A percentile compares a stretch with the other conserved stretches of the same genome.
Conservation (phyloP, 352 stramenopile genomes). For the Globisporangium paroecandrum region DNA sequence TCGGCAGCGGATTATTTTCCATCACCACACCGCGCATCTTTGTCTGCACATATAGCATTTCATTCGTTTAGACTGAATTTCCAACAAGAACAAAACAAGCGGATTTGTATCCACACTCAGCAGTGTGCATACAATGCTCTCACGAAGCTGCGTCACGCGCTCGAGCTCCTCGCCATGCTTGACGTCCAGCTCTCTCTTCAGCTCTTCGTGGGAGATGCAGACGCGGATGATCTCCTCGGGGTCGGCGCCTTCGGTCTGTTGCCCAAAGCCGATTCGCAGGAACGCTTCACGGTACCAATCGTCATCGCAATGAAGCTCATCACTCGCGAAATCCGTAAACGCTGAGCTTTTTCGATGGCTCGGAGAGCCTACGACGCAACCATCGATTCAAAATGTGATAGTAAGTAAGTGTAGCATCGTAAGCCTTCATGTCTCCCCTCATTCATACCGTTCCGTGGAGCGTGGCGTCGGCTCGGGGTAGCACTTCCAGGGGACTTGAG, state of each 20-base stretch:
- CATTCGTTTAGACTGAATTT: neutral
- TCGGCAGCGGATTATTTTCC: constrained; percentile 58
- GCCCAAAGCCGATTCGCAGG: constrained; percentile 61
- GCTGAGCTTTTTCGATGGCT: constrained; percentile 8
- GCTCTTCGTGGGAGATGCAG: constrained; percentile 58
- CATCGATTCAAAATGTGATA: neutral
- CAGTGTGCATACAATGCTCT: constrained; percentile 56
- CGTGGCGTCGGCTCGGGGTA: neutral
- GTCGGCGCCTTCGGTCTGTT: constrained; percentile 49
- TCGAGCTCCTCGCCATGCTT: constrained; percentile 66
- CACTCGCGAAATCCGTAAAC: neutral
- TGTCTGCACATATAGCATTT: constrained; percentile 21
- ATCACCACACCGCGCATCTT: constrained; percentile 42
- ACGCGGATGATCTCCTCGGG: constrained; percentile 68
- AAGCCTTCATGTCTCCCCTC: neutral
- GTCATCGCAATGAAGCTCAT: constrained; percentile 20
- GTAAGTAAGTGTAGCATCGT: neutral
- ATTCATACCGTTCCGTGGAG: constrained; percentile 7
- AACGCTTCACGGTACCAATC: constrained; percentile 59
- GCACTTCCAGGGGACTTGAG: neutral
- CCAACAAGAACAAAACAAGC: neutral
- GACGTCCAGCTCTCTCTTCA: constrained; percentile 62
- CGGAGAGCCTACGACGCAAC: neutral
- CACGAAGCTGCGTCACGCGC: constrained; percentile 40
- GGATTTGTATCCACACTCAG: neutral